Conservation (phyloP, 2,329 filamentous ascomycete genomes). For the Harringtonia aguacate region DNA sequence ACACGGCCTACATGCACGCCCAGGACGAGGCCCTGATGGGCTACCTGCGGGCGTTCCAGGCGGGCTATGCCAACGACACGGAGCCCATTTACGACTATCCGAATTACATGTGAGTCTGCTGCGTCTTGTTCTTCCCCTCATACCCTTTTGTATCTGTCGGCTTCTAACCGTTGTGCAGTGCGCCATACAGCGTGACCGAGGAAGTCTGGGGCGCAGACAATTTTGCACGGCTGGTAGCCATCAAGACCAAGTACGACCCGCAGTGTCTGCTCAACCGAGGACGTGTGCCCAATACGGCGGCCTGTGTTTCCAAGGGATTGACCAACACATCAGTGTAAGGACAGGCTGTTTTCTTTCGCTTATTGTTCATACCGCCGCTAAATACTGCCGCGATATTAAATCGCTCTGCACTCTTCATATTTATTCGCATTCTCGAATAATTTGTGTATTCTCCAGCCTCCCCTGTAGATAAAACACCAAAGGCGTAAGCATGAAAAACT, state of each 20-base stretch:
- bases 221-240: neutral
- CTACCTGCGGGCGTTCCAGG: neutral
- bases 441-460: too few relatives aligned
- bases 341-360: too few relatives aligned
- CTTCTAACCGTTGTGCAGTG: neutral
- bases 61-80: neutral
- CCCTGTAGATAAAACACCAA: too few relatives aligned
- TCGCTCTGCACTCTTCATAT: too few relatives aligned
- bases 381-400: too few relatives aligned
- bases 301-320: neutral
- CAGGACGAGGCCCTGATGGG: conserved; percentile 1
- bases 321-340: conserved; percentile 1
- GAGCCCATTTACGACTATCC: conserved; percentile 1
- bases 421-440: too few relatives aligned
- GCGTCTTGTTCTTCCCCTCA: neutral
- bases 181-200: neutral
- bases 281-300: neutral
- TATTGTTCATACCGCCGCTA: too few relatives aligned
- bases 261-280: conserved; percentile 1
- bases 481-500: too few relatives aligned
- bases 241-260: neutral
- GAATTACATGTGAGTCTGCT: neutral
- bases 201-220: conserved; percentile 1
- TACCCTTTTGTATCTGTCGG: too few relatives aligned
- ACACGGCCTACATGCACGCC: conserved; percentile 3